Evolutionary conservation across 805 yeast species (phyloP).

Genomic region (Starmera dryadoides): DNA sequence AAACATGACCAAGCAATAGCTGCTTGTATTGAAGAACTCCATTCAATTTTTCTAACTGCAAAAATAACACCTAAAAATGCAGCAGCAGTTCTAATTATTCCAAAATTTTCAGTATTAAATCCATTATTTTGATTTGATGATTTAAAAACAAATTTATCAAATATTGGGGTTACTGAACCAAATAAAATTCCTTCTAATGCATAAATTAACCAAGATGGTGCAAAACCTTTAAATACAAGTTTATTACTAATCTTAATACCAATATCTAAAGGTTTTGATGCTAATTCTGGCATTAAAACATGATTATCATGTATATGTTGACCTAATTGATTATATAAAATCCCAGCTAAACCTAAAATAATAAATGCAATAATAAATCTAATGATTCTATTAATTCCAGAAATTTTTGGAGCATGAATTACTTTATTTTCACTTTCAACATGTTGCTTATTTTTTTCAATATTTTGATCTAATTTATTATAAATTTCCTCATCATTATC

Average conservation of each 20-base stretch:
- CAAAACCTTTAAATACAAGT: constrained; percentile 4
- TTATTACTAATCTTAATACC: constrained; percentile 20
- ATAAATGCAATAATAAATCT: constrained; percentile 5
- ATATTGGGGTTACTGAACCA: constrained; percentile 45
- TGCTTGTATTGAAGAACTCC: constrained; percentile 62
- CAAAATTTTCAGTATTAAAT: constrained; percentile 5
- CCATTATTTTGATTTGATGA: constrained; percentile 11
- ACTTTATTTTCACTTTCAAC: not conserved
- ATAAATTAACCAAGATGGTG: constrained; percentile 23
- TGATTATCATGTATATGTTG: constrained; percentile 46
- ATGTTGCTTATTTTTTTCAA: not conserved
- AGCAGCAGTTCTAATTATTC: constrained; percentile 35
- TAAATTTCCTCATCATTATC: constrained; percentile 2
- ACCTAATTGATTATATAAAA: constrained; percentile 44
- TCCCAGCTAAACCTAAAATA: constrained; percentile 38
- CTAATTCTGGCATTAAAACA: constrained; percentile 31
- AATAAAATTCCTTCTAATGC: constrained; percentile 51
- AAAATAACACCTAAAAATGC: constrained; percentile 67
- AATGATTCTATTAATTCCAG: not conserved
- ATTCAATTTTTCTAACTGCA: constrained; percentile 61
- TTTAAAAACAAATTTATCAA: constrained; percentile 18
- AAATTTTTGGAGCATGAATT: not conserved
- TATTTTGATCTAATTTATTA: constrained; percentile 1
- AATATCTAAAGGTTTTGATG: constrained; percentile 34
- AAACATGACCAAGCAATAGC: constrained; percentile 54